These are phyloP conservation scores for Monosporascus sp. DNA, from an alignment of 2,329 filamentous ascomycete species.

Conservation along the genomic window DNA sequence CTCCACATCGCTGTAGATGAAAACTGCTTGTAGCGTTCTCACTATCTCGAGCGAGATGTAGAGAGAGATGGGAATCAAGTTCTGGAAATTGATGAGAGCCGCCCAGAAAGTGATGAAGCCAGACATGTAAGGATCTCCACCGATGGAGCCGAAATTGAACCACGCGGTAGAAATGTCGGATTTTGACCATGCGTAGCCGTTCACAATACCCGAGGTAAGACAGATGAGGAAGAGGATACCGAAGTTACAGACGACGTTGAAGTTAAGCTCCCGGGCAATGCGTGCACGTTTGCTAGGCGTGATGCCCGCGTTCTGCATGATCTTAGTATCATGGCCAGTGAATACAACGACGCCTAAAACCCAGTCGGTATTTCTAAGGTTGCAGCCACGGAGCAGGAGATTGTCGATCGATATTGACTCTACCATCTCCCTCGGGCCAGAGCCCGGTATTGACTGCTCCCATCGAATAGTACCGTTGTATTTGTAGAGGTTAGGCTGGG, in stretches of 20 bases:
- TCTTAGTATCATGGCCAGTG: conserved; percentile 94
- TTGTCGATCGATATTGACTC: conserved; percentile 96
- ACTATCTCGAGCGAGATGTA: conserved; percentile 98
- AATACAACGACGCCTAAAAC: conserved; percentile 87
- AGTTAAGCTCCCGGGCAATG: conserved; percentile 90
- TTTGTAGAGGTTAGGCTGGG: conserved; percentile 90
- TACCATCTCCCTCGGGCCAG: conserved; percentile 68
- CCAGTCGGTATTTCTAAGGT: conserved; percentile 94
- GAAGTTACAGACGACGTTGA: conserved; percentile 97
- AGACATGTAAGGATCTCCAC: conserved; percentile 66
- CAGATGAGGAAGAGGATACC: conserved; percentile 86
- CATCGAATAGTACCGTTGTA: conserved; percentile 89
- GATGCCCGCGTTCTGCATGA: conserved; percentile 96
- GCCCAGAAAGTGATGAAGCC: conserved; percentile 98
- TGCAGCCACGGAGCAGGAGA: conserved; percentile 85
- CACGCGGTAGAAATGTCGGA: conserved; percentile 67
- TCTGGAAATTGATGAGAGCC: conserved; percentile 91
- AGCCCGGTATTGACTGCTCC: conserved; percentile 65
- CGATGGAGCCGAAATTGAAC: conserved; percentile 84
- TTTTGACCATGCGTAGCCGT: conserved; percentile 76
- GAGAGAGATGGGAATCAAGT: conserved; percentile 95
- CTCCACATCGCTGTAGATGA: conserved; percentile 91
- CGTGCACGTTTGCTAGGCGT: conserved; percentile 91
- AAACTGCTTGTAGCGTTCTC: conserved; percentile 85
- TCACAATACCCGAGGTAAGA: conserved; percentile 74